These are phyloP conservation scores for Mycena alexandri DNA, from an alignment of 768 basidiomycete genomes.

Conservation along the genomic window DNA sequence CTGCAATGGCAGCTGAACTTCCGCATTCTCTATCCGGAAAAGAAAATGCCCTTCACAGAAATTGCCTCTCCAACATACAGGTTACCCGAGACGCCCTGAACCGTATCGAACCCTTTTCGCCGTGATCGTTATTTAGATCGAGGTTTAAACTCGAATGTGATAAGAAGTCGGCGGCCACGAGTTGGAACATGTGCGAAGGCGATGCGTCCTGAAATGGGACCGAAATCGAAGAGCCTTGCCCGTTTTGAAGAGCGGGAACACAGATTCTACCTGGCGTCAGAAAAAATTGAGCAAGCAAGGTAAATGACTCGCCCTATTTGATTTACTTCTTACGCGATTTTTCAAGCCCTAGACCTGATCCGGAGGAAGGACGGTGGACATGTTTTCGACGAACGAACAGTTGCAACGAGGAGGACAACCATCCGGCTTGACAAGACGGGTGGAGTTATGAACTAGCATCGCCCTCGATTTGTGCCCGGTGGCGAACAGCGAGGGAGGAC, in stretches of 20 bases:
- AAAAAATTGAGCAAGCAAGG: slow-evolving; percentile 10
- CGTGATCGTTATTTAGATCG: slow-evolving; percentile 20
- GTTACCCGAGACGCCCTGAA: slow-evolving; percentile 15
- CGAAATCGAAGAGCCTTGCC: slow-evolving; percentile 19
- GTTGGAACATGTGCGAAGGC: slow-evolving; percentile 22
- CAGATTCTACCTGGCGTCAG: slow-evolving; percentile 12
- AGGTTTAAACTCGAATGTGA: slow-evolving; percentile 20
- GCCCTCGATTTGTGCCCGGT: slow-evolving; percentile 5
- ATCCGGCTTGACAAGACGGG: slow-evolving; percentile 1
- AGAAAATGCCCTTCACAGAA: neutral
- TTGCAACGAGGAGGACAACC: slow-evolving; percentile 26
- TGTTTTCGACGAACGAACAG: slow-evolving; percentile 11
- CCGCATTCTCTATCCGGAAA: slow-evolving; percentile 25
- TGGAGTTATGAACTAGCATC: slow-evolving; percentile 1
- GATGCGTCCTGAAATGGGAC: slow-evolving; percentile 29
- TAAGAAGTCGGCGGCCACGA: slow-evolving; percentile 27
- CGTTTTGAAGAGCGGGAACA: neutral
- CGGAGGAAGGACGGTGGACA: slow-evolving; percentile 7
- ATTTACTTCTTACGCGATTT: slow-evolving; percentile 10
- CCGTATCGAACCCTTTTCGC: slow-evolving; percentile 17
- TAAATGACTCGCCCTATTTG: slow-evolving; percentile 12
- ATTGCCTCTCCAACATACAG: slow-evolving; percentile 19
- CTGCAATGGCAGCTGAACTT: neutral
- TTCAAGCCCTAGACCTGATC: slow-evolving; percentile 34
- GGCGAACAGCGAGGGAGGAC: slow-evolving; percentile 15